These are phyloP conservation scores for Rhizophagus sp. DNA, from an alignment of 192 early-diverging fungal genomes.

Conservation along the genomic window DNA sequence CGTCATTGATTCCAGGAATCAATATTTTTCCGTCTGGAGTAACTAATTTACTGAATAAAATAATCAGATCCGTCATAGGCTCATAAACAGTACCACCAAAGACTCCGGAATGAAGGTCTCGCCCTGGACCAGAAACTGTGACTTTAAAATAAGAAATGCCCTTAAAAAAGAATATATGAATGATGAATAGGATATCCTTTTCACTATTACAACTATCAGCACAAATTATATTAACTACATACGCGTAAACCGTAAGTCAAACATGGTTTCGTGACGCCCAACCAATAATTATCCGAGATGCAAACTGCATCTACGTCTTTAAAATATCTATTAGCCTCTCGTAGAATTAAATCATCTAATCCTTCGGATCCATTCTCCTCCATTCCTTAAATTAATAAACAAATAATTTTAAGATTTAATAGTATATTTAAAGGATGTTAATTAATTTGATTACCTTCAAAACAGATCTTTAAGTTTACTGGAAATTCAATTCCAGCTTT, in stretches of 20 bases:
- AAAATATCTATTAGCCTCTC: slow-evolving; percentile 91
- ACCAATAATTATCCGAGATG: slow-evolving; percentile 99
- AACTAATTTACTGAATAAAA: slow-evolving; percentile 83
- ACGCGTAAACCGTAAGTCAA: slow-evolving; percentile 95
- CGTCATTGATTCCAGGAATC: slow-evolving; percentile 89
- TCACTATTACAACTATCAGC: neutral
- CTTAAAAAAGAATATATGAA: slow-evolving; percentile 16
- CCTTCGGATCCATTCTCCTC: slow-evolving; percentile 88
- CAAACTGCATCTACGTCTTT: slow-evolving; percentile 91
- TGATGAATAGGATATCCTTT: neutral
- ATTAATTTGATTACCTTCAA: slow-evolving; percentile 87
- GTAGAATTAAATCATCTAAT: slow-evolving; percentile 84
- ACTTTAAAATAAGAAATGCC: slow-evolving; percentile 67
- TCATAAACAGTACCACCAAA: slow-evolving; percentile 95
- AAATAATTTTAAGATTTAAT: neutral
- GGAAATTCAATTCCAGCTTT: slow-evolving; percentile 87
- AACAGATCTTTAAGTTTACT: slow-evolving; percentile 95
- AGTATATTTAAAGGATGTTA: neutral
- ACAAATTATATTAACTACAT: neutral
- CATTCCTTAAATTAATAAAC: slow-evolving; percentile 39
- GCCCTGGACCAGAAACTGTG: slow-evolving; percentile 76
- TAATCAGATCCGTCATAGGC: slow-evolving; percentile 95
- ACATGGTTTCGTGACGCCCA: slow-evolving; percentile 94
- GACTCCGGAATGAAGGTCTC: slow-evolving; percentile 96
- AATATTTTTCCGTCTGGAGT: slow-evolving; percentile 84